phyloP scores from a whole-genome alignment of 2,329 filamentous ascomycete genomes.

The Aureobasidium sp. region DNA sequence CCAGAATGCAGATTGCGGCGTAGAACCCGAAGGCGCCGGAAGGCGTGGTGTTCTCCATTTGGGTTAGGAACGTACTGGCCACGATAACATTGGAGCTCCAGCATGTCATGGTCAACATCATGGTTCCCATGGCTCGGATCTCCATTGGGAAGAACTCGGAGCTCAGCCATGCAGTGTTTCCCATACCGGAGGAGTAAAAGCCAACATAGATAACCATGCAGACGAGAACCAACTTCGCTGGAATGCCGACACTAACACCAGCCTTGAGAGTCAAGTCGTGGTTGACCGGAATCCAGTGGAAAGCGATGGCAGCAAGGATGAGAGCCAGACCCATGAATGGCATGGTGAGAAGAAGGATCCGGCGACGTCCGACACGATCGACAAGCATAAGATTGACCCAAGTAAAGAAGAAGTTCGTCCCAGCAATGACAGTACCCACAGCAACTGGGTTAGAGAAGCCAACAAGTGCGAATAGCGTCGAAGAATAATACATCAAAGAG shows the following conservation, averaged over 20 bases:
- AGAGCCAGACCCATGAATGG: conserved; percentile 49
- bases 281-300: conserved; percentile 52
- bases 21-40: conserved; percentile 34
- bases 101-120: conserved; percentile 19
- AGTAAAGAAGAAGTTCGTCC: conserved; percentile 76
- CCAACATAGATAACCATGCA: conserved; percentile 38
- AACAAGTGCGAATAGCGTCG: conserved; percentile 45
- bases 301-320: conserved; percentile 63
- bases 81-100: conserved; percentile 28
- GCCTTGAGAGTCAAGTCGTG: conserved; percentile 13
- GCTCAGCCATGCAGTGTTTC: conserved; percentile 30
- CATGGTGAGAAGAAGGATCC: conserved; percentile 47
- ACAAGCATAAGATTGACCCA: conserved; percentile 67
- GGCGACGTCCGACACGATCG: conserved; percentile 68
- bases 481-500: conserved; percentile 17
- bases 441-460: conserved; percentile 72
- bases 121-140: conserved; percentile 31
- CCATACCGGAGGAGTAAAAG: conserved; percentile 15
- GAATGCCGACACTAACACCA: not conserved
- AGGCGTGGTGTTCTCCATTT: conserved; percentile 32
- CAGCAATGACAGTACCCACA: conserved; percentile 69
- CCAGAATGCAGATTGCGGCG: conserved; percentile 32
- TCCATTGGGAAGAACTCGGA: conserved; percentile 32
- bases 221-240: conserved; percentile 32
- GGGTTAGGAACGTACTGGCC: conserved; percentile 31